Conservation (phyloP, 352 stramenopile species). For the Thraustochytrium striatum region DNA sequence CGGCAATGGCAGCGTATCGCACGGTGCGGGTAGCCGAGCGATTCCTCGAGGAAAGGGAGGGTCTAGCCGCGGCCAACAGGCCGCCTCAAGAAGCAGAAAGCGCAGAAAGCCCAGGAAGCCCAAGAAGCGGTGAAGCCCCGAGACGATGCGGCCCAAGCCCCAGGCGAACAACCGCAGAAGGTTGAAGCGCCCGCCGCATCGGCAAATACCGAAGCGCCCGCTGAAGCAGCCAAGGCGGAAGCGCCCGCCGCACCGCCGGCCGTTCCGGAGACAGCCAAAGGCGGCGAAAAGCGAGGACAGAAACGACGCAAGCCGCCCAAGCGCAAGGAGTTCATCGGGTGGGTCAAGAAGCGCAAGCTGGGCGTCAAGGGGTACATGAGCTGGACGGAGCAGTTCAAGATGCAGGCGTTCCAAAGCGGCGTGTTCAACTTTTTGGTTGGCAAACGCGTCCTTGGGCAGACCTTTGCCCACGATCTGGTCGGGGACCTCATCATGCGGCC, state of each 20-base stretch:
- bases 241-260: too few relatives aligned
- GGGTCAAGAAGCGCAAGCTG: background rate
- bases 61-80: background rate
- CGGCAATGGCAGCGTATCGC: background rate
- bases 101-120: background rate
- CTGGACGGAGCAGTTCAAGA: slow-evolving; percentile 7
- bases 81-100: background rate
- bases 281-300: background rate
- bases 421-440: slow-evolving; percentile 26
- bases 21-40: background rate
- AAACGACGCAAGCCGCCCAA: background rate
- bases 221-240: too few relatives aligned
- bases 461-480: slow-evolving; percentile 4
- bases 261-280: too few relatives aligned
- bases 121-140: background rate
- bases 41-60: background rate
- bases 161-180: background rate
- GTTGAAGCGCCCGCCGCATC: too few relatives aligned
- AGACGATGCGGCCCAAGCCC: background rate
- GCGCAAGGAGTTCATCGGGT: slow-evolving; percentile 4
- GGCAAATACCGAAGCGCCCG: too few relatives aligned
- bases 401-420: slow-evolving; percentile 31
- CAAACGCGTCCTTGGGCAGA: background rate
- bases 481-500: background rate
- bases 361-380: background rate